A percentile compares a stretch with the other conserved stretches of the same genome.
Conservation (phyloP, 1,139 yeast species). For the Nakaseomyces glabratus region DNA sequence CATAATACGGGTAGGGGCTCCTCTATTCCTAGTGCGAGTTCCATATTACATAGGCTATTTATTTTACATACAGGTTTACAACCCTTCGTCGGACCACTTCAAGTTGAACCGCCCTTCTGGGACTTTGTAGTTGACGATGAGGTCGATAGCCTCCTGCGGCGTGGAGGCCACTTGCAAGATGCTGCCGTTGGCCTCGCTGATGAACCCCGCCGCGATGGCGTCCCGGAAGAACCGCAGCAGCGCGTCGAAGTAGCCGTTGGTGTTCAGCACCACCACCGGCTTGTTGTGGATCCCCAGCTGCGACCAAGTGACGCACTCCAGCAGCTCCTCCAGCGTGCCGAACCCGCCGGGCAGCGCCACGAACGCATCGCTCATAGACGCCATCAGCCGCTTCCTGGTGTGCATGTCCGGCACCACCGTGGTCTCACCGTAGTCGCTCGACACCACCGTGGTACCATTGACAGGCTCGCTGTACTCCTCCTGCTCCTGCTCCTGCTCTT, state of each 20-base stretch:
- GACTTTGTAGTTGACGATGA: constrained; percentile 51
- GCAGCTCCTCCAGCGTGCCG: constrained; percentile 82
- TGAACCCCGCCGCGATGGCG: constrained; percentile 56
- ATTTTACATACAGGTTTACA: constrained; percentile 1
- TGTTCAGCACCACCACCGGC: constrained; percentile 70
- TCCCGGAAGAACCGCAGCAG: constrained; percentile 51
- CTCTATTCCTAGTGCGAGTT: not conserved
- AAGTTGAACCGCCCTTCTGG: constrained; percentile 71
- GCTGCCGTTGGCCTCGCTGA: constrained; percentile 55
- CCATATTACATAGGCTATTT: not conserved
- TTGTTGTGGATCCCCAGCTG: constrained; percentile 79
- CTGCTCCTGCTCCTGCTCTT: constrained; percentile 28
- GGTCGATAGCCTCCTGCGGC: constrained; percentile 55
- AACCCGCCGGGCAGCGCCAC: constrained; percentile 90
- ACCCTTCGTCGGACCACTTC: constrained; percentile 47
- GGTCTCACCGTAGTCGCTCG: constrained; percentile 65
- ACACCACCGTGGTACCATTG: constrained; percentile 55
- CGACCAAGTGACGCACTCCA: constrained; percentile 87
- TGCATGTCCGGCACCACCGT: constrained; percentile 86
- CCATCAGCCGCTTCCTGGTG: constrained; percentile 81
- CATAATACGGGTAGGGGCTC: too few relatives aligned
- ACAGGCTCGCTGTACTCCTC: constrained; percentile 39
- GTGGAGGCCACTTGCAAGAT: constrained; percentile 63
- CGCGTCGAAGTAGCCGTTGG: constrained; percentile 72
- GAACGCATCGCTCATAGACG: constrained; percentile 76